Conservation (phyloP, 2,329 filamentous ascomycete genomes). For the Verticillium zaregamsianum region DNA sequence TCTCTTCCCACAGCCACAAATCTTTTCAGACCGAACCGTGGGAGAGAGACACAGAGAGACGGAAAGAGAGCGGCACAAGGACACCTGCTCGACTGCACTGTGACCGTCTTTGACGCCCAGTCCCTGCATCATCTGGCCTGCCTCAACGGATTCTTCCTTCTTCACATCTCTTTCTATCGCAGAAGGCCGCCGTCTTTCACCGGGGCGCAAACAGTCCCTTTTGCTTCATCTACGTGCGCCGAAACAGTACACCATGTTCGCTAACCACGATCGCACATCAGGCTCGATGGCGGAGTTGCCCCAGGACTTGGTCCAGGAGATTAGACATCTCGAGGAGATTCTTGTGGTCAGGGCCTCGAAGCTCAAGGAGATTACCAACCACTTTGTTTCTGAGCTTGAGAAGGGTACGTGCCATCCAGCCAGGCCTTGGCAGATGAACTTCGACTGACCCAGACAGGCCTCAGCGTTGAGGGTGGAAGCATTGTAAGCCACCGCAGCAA, state of each 20-base stretch:
- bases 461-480: conserved; percentile 82
- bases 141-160: neutral
- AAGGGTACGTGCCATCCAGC: conserved; percentile 56
- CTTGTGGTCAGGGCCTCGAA: conserved; percentile 76
- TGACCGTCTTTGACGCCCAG: neutral
- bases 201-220: neutral
- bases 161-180: conserved; percentile 7
- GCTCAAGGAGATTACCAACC: conserved; percentile 84
- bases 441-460: conserved; percentile 43
- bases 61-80: neutral
- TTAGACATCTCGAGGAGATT: conserved; percentile 75
- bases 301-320: conserved; percentile 74
- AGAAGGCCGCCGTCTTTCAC: neutral
- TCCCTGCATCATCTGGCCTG: conserved; percentile 2
- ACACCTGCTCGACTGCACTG: neutral
- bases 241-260: neutral
- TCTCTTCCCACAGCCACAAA: neutral
- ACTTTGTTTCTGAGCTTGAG: conserved; percentile 83
- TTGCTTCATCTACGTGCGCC: neutral
- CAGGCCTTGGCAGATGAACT: conserved; percentile 3
- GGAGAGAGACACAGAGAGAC: neutral
- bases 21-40: neutral
- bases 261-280: conserved; percentile 28
- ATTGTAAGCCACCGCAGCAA: conserved; percentile 66
- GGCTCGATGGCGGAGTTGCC: conserved; percentile 91